Conservation (phyloP, 257 asterid species). For the Ligustrum vulgare region DNA sequence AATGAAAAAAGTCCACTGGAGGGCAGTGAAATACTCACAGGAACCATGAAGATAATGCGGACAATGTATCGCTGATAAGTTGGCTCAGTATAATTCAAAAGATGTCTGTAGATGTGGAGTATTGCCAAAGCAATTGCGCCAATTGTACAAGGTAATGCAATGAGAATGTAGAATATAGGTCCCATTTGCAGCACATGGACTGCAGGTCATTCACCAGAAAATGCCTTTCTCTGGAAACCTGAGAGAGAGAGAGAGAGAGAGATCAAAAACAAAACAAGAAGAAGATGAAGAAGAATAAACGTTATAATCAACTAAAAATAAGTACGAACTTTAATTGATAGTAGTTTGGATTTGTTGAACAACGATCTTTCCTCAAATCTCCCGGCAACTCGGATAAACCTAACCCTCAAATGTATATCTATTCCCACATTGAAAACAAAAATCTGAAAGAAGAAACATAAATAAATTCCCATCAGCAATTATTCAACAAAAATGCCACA, state of each 20-base stretch:
- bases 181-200: constrained; percentile 54
- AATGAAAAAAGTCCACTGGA: neutral
- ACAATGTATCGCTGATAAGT: constrained; percentile 91
- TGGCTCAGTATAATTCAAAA: constrained; percentile 94
- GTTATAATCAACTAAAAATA: neutral
- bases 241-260: neutral
- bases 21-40: constrained; percentile 56
- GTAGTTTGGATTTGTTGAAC: constrained; percentile 1
- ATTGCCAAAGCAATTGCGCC: constrained; percentile 84
- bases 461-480: constrained; percentile 6
- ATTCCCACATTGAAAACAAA: constrained; percentile 16
- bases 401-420: constrained; percentile 31
- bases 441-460: constrained; percentile 11
- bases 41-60: constrained; percentile 98
- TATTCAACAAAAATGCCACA: constrained; percentile 23
- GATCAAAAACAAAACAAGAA: neutral
- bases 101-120: constrained; percentile 79
- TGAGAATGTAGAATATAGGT: constrained; percentile 67
- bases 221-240: constrained; percentile 19
- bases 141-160: constrained; percentile 85
- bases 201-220: constrained; percentile 23
- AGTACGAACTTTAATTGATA: constrained; percentile 30
- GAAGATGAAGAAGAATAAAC: neutral
- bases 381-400: constrained; percentile 23
- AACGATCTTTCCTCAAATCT: neutral